These are phyloP conservation scores for Nemania diffusa DNA, from an alignment of 2,329 filamentous ascomycete genomes.

Conservation along the genomic window DNA sequence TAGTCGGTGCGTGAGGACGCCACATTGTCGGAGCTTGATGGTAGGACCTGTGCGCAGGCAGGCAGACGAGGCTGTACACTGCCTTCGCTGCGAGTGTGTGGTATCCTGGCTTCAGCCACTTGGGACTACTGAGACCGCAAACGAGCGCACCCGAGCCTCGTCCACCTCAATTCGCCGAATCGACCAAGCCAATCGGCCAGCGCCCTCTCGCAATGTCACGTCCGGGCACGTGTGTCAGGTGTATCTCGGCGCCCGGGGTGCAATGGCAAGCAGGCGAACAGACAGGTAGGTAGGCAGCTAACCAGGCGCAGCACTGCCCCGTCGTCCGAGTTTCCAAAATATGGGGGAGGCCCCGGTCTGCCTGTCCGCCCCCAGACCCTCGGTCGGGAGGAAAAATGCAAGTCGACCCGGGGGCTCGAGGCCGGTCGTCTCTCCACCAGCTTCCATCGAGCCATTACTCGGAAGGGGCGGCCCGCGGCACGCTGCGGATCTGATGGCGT, in stretches of 20 bases:
- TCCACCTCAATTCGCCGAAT: neutral
- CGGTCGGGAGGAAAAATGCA: neutral
- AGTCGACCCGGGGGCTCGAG: neutral
- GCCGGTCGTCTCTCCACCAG: neutral
- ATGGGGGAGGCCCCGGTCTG: neutral
- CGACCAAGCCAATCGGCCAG: neutral
- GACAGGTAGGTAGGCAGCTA: neutral
- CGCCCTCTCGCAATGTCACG: neutral
- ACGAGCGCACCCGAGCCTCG: neutral
- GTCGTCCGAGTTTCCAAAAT: conserved; percentile 15
- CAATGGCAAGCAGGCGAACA: neutral
- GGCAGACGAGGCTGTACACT: neutral
- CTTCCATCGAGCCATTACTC: neutral
- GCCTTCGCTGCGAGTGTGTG: neutral
- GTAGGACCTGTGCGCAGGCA: neutral
- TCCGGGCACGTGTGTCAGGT: conserved; percentile 18
- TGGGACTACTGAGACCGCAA: neutral
- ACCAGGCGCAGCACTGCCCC: neutral
- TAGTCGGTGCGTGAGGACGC: neutral
- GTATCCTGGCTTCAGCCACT: neutral
- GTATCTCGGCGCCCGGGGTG: conserved; percentile 10
- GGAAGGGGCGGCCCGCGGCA: neutral
- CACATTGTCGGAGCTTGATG: neutral
- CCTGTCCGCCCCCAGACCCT: neutral
- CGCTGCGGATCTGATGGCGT: conserved; percentile 1